phyloP scores from a whole-genome alignment of 257 asterid species.

The Nicotiana noctiflora region DNA sequence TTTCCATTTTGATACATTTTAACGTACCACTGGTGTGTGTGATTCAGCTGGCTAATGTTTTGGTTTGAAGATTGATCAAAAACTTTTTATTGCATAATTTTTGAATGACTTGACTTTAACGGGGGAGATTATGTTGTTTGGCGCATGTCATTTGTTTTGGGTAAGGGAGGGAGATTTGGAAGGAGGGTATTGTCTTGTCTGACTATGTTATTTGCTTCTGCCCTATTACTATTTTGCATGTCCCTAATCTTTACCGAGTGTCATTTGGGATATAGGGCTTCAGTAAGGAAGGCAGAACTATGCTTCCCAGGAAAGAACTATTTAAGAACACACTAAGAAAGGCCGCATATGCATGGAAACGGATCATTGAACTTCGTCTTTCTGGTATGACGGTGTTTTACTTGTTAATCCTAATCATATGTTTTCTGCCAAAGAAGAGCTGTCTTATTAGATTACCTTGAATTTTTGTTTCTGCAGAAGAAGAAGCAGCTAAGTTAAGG shows the following conservation, averaged over 20 bases:
- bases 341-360: conserved; percentile 81
- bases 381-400: conserved; percentile 34
- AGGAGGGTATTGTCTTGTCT: background rate
- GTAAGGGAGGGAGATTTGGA: background rate
- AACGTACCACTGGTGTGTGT: background rate
- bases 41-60: background rate
- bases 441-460: background rate
- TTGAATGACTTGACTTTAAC: background rate
- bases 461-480: conserved; percentile 46
- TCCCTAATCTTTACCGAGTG: background rate
- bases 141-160: background rate
- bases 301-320: conserved; percentile 81
- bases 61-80: background rate
- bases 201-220: background rate
- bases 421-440: background rate
- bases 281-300: conserved; percentile 72
- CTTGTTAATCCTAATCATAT: background rate
- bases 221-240: background rate
- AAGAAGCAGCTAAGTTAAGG: conserved; percentile 73
- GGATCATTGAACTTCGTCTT: conserved; percentile 61
- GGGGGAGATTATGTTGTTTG: background rate
- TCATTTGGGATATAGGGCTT: conserved; percentile 46
- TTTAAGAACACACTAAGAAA: conserved; percentile 88
- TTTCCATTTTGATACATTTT: background rate
- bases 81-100: background rate